Evolutionary conservation across 2,329 filamentous ascomycete species (phyloP).

Genomic region (Dactylellina sp.): DNA sequence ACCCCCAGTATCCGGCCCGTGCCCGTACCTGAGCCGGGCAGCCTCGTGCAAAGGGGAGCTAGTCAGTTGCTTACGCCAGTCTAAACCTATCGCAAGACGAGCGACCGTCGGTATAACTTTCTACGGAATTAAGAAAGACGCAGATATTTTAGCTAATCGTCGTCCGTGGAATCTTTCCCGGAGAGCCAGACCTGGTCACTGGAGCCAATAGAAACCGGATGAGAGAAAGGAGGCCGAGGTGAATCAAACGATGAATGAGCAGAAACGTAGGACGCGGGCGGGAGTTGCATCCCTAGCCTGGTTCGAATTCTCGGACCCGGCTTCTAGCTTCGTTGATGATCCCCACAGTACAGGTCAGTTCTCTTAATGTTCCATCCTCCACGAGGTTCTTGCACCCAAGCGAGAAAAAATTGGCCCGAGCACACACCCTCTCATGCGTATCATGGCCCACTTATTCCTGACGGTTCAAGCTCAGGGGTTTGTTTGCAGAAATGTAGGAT

Average conservation of each 20-base stretch:
- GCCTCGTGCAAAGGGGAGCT: slow-evolving; percentile 18
- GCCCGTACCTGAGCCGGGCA: slow-evolving; percentile 41
- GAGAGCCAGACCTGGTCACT: too few relatives aligned
- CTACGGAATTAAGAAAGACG: background rate
- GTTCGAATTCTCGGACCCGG: too few relatives aligned
- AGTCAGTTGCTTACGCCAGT: background rate
- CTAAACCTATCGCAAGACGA: slow-evolving; percentile 4
- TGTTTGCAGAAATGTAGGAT: slow-evolving; percentile 10
- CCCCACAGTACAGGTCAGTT: too few relatives aligned
- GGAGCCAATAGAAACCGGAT: background rate
- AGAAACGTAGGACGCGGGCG: background rate
- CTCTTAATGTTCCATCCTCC: too few relatives aligned
- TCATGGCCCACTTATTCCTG: slow-evolving; percentile 9
- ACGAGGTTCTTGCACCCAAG: background rate
- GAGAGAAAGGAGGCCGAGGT: background rate
- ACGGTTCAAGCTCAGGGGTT: slow-evolving; percentile 22
- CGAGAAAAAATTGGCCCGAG: slow-evolving; percentile 5
- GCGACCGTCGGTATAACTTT: background rate
- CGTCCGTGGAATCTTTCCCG: background rate
- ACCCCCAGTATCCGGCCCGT: slow-evolving; percentile 28
- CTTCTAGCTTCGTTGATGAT: too few relatives aligned
- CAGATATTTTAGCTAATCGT: too few relatives aligned
- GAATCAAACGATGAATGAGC: background rate
- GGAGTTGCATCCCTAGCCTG: background rate
- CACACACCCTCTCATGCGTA: slow-evolving; percentile 33